Conservation (phyloP, 352 stramenopile species). For the Phytophthora nicotianae region DNA sequence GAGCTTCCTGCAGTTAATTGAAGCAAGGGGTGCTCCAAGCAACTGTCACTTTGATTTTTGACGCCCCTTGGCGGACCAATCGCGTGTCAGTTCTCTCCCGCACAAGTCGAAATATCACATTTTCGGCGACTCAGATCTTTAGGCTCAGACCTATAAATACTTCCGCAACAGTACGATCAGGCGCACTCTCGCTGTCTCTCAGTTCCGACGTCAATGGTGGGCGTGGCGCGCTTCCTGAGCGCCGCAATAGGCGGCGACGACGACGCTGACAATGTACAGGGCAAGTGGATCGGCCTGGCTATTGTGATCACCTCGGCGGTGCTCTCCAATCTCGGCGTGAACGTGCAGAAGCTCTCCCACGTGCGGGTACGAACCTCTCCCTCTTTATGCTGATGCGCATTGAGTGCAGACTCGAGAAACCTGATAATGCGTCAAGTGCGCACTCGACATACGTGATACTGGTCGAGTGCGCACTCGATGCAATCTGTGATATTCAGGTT, state of each 20-base stretch:
- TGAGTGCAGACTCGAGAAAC: slow-evolving; percentile 13
- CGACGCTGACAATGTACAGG: slow-evolving; percentile 56
- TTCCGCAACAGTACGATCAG: slow-evolving; percentile 16
- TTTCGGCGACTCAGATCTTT: slow-evolving; percentile 29
- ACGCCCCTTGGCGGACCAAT: slow-evolving; percentile 24
- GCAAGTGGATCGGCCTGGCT: slow-evolving; percentile 84
- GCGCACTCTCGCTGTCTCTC: slow-evolving; percentile 14
- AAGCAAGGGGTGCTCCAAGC: not conserved
- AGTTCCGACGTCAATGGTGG: slow-evolving; percentile 17
- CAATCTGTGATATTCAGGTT: not conserved
- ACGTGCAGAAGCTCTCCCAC: slow-evolving; percentile 88
- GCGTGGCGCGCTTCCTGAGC: slow-evolving; percentile 30
- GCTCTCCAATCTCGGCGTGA: slow-evolving; percentile 85
- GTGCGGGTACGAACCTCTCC: slow-evolving; percentile 57
- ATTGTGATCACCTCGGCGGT: slow-evolving; percentile 85
- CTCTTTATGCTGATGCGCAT: slow-evolving; percentile 17
- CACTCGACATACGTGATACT: slow-evolving; percentile 15
- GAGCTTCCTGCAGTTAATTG: not conserved
- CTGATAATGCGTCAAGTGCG: slow-evolving; percentile 11
- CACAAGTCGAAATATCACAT: slow-evolving; percentile 22
- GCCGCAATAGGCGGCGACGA: slow-evolving; percentile 21
- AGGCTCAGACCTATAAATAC: slow-evolving; percentile 23
- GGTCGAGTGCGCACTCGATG: no score
- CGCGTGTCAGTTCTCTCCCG: slow-evolving; percentile 15
- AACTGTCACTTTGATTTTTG: slow-evolving; percentile 26